Conservation (phyloP, 257 asterid species). For the Agastache rugosa region DNA sequence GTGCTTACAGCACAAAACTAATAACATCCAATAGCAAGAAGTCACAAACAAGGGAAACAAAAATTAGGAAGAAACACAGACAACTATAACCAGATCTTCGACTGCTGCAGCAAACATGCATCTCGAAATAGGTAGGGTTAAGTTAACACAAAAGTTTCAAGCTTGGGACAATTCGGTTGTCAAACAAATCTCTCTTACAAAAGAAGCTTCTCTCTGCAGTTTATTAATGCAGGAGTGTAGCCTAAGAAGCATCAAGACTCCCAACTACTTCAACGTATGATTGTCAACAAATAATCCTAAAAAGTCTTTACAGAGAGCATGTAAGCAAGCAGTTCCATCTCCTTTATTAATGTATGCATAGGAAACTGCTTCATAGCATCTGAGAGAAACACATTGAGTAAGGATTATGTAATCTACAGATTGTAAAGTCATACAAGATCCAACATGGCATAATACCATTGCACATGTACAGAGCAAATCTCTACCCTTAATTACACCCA, state of each 20-base stretch:
- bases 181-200: background rate
- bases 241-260: constrained; percentile 1
- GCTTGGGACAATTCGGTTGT: background rate
- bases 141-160: background rate
- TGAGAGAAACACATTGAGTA: background rate
- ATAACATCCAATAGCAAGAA: background rate
- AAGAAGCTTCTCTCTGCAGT: background rate
- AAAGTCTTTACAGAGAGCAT: constrained; percentile 1
- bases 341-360: background rate
- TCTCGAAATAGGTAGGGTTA: background rate
- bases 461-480: constrained; percentile 44
- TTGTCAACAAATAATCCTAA: background rate
- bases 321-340: background rate
- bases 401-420: background rate
- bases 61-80: background rate
- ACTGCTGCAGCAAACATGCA: constrained; percentile 16
- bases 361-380: background rate
- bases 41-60: background rate
- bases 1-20: no score
- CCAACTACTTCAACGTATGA: background rate
- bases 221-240: background rate
- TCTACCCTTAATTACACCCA: constrained; percentile 46
- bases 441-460: constrained; percentile 26
- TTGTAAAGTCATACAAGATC: constrained; percentile 16
- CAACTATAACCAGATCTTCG: background rate